Conservation (phyloP, 2,329 filamentous ascomycete species). For the Alternaria conjuncta region DNA sequence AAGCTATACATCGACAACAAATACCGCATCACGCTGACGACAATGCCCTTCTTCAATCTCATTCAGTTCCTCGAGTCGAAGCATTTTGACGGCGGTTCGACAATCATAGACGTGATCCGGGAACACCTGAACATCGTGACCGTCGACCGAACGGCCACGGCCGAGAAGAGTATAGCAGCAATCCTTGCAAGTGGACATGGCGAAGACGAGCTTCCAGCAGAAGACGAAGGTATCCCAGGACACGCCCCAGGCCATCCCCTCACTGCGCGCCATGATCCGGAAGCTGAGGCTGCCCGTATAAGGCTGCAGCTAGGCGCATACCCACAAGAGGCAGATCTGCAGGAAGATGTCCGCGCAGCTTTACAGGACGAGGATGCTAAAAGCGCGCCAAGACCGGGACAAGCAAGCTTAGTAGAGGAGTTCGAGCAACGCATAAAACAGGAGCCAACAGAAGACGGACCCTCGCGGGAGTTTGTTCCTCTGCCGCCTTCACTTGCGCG, state of each 20-base stretch:
- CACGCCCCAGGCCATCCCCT: slow-evolving; percentile 70
- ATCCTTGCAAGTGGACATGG: slow-evolving; percentile 63
- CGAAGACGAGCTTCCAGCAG: slow-evolving; percentile 64
- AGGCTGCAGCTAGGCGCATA: slow-evolving; percentile 79
- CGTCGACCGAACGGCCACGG: slow-evolving; percentile 61
- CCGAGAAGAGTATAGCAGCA: slow-evolving; percentile 66
- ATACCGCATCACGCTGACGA: slow-evolving; percentile 89
- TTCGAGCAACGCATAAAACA: slow-evolving; percentile 88
- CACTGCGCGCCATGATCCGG: slow-evolving; percentile 64
- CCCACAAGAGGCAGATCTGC: slow-evolving; percentile 81
- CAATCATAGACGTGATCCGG: slow-evolving; percentile 76
- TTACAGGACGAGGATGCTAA: slow-evolving; percentile 84
- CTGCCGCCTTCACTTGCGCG: slow-evolving; percentile 86
- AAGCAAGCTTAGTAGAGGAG: slow-evolving; percentile 79
- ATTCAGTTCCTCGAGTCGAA: slow-evolving; percentile 92
- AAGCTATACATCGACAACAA: slow-evolving; percentile 85
- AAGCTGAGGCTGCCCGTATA: slow-evolving; percentile 56
- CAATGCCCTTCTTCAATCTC: slow-evolving; percentile 79
- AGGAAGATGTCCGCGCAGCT: slow-evolving; percentile 85
- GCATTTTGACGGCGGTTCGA: slow-evolving; percentile 76
- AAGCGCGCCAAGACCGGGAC: slow-evolving; percentile 73
- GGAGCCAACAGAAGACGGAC: slow-evolving; percentile 85
- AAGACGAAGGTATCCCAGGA: slow-evolving; percentile 73
- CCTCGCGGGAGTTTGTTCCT: slow-evolving; percentile 78
- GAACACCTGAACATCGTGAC: slow-evolving; percentile 65